A percentile compares a stretch with the other conserved stretches of the same genome.
These are phyloP conservation scores for Sphenostylis stenocarpa DNA, from an alignment of 306 rosid species.

Conservation along the genomic window DNA sequence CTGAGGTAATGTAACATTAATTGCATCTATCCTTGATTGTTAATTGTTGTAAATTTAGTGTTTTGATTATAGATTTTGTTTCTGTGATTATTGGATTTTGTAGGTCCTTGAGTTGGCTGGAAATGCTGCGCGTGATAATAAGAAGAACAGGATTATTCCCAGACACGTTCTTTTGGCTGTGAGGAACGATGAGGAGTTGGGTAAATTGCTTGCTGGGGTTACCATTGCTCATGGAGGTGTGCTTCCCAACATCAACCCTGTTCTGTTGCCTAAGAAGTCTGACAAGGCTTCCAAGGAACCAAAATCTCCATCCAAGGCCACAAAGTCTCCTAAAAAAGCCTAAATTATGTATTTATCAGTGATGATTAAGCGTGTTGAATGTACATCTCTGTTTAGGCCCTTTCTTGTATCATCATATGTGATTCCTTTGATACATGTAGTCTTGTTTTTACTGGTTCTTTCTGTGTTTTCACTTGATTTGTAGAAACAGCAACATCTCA, in stretches of 20 bases:
- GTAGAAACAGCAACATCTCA: no score
- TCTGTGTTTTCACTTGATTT: no score
- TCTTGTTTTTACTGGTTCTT: no score
- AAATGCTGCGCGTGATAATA: slow-evolving; percentile 89
- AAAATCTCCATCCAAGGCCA: slow-evolving; percentile 63
- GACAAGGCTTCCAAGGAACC: slow-evolving; percentile 48
- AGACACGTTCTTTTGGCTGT: slow-evolving; percentile 74
- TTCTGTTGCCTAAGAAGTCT: slow-evolving; percentile 69
- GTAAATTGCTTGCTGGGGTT: slow-evolving; percentile 79
- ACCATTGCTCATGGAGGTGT: slow-evolving; percentile 95
- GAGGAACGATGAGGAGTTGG: slow-evolving; percentile 86
- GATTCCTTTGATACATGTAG: no score
- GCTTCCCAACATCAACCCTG: slow-evolving; percentile 78
- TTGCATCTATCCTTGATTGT: background rate
- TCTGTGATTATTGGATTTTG: background rate
- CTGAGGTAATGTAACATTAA: slow-evolving; percentile 46
- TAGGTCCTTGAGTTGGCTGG: slow-evolving; percentile 90
- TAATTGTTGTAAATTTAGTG: background rate
- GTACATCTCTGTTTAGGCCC: no score
- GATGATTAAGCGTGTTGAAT: no score
- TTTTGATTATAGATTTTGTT: background rate
- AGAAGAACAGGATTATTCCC: slow-evolving; percentile 77
- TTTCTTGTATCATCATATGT: no score
- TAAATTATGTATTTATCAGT: background rate
- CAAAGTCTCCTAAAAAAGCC: slow-evolving; percentile 78